Evolutionary conservation across 179 eudicot species (phyloP), one percentile per base, ranked within the genome.

Genomic region (Pouteria campechiana): DNA sequence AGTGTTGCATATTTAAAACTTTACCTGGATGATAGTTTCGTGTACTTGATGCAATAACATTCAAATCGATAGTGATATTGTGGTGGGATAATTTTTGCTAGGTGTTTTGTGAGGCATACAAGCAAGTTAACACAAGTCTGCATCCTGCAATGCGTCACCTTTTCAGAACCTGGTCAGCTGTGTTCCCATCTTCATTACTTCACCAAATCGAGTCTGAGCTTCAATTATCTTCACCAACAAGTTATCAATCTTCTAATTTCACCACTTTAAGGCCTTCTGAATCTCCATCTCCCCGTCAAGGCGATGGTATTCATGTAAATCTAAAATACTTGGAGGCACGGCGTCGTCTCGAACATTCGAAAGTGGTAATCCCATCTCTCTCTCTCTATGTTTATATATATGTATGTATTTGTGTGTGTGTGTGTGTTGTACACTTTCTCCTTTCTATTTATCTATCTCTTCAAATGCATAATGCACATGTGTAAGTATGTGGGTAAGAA

Each of bases 231-330:
- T 75, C 86, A 15, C 17, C 74, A 25, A 43, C 28, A 54, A 61
- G 40, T 61, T 65, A 64, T 48, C 83, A 77, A 25, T 56, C 96
- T 47, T 65, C 94, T 23, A 59, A 50, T 48, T 41, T 64, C 47
- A 54, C 69, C 44, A 50, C 66, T 30, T 39, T 63, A 43, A 68
- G 74, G 54, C 74, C 72, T 61, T 79, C 95, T 41, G 90, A 82
- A 63, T n/a, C n/a, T n/a, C n/a, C n/a, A n/a, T 90, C 98, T 46
- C 94, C 96, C 34, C 81, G 93, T 31, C 94, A 78, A 32, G 51
- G 71, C 62, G 90, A 86, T 70, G 98, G 98, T 46, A 82, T 90
- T 72, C 98, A 86, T 55, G 89, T 86, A 55, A 90, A 86, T 63
- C 96, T 94, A 37, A 83, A 82, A 46, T 90, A 81, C 64, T 61